These are phyloP conservation scores for Porpolomopsis calyptriformis DNA, from an alignment of 768 basidiomycete genomes.

Conservation along the genomic window DNA sequence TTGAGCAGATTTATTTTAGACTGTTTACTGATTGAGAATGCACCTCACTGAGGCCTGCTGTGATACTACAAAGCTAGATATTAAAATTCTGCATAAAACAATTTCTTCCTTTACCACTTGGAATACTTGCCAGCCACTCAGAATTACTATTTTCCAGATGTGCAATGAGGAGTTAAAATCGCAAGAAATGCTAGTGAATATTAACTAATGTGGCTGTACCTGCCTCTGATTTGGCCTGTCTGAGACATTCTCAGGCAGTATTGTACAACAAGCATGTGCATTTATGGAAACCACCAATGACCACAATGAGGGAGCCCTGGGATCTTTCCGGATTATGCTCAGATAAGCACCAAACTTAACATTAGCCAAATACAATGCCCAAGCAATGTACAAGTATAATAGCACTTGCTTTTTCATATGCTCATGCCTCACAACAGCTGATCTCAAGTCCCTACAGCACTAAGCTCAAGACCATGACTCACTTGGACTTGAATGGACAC, in stretches of 20 bases:
- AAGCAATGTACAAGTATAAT: constrained; percentile 6
- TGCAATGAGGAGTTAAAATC: not conserved
- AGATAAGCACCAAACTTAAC: constrained; percentile 7
- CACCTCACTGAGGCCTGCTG: not conserved
- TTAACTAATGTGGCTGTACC: not conserved
- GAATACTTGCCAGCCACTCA: not conserved
- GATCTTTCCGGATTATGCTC: constrained; percentile 7
- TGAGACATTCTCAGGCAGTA: too few species aligned
- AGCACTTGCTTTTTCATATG: not conserved
- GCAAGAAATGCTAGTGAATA: not conserved
- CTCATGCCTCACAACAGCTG: not conserved
- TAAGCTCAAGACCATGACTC: not conserved
- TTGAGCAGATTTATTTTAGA: not conserved
- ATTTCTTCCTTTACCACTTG: not conserved
- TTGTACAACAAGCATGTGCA: constrained; percentile 6
- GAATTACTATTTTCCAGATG: not conserved
- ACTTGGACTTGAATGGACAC: too few species aligned
- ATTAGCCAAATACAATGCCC: constrained; percentile 10
- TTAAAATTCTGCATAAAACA: not conserved
- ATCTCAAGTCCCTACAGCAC: not conserved
- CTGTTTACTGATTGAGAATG: not conserved
- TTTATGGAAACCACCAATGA: constrained; percentile 18
- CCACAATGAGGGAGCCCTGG: constrained; percentile 16
- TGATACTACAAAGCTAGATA: not conserved
- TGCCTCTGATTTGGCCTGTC: too few species aligned